Evolutionary conservation across 306 rosid species (phyloP).

Genomic region (Dryas octopetala): DNA sequence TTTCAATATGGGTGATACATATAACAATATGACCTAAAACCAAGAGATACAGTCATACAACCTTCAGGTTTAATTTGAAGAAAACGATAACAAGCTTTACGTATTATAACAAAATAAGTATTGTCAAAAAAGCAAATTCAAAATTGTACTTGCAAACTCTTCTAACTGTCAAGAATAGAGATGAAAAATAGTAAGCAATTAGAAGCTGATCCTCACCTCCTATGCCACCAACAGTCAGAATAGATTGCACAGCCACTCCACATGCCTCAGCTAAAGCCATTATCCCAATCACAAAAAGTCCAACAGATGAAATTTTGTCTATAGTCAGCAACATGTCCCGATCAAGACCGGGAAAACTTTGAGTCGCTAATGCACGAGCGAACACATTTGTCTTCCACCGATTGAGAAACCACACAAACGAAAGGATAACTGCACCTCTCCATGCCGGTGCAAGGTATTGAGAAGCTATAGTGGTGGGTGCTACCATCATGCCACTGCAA

Average conservation of each 20-base stretch:
- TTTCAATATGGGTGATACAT: background rate
- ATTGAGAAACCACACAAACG: conserved; percentile 83
- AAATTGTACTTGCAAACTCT: background rate
- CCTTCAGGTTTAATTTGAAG: background rate
- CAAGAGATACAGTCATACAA: background rate
- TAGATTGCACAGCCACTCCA: conserved; percentile 90
- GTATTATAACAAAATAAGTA: background rate
- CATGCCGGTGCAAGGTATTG: conserved; percentile 67
- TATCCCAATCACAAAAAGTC: conserved; percentile 71
- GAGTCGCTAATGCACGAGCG: conserved; percentile 45
- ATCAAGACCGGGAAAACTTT: conserved; percentile 50
- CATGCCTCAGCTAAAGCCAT: conserved; percentile 96
- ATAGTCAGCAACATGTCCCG: conserved; percentile 68
- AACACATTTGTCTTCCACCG: conserved; percentile 81
- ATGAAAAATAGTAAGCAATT: background rate
- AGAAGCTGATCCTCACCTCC: conserved; percentile 55
- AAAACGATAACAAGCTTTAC: background rate
- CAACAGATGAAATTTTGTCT: conserved; percentile 76
- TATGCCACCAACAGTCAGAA: conserved; percentile 90
- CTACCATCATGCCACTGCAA: conserved; percentile 76
- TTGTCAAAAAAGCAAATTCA: background rate
- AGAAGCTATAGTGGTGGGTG: conserved; percentile 76
- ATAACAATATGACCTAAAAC: background rate
- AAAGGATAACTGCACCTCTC: conserved; percentile 76
- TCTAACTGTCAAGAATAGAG: background rate